Evolutionary conservation across 192 early-diverging fungal species (phyloP).

Genomic region (Mortierella antarctica): DNA sequence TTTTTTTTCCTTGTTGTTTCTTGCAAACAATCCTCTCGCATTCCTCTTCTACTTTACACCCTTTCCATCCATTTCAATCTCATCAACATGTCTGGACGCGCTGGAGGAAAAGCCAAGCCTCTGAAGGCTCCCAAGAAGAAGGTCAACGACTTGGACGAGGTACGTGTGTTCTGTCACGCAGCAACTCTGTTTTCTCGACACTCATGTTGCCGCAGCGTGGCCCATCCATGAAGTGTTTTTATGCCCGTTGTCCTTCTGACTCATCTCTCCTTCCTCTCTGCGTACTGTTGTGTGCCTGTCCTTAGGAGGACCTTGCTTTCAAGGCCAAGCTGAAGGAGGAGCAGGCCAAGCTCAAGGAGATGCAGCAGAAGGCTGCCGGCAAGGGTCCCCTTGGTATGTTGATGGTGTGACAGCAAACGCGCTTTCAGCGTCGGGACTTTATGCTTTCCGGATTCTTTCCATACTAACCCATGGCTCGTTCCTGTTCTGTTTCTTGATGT

Average conservation of each 20-base stretch:
- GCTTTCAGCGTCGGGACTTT: background rate
- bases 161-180: slow-evolving; percentile 1
- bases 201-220: background rate
- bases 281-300: background rate
- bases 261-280: background rate
- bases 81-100: slow-evolving; percentile 49
- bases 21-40: too few relatives aligned
- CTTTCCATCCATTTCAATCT: slow-evolving; percentile 6
- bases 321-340: slow-evolving; percentile 86
- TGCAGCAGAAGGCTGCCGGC: slow-evolving; percentile 73
- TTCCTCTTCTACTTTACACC: background rate
- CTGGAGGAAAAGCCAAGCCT: slow-evolving; percentile 90
- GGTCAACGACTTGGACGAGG: slow-evolving; percentile 70
- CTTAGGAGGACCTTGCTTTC: slow-evolving; percentile 78
- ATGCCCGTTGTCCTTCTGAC: background rate
- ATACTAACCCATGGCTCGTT: background rate
- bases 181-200: background rate
- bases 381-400: slow-evolving; percentile 69
- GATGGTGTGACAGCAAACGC: background rate
- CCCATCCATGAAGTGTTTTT: background rate
- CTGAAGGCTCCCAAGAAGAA: slow-evolving; percentile 87
- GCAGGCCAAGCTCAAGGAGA: slow-evolving; percentile 78
- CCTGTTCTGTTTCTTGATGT: slow-evolving; percentile 9
- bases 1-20: too few relatives aligned
- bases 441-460: background rate